phyloP scores from a whole-genome alignment of 2,329 filamentous ascomycete species.

The Aspergillus sp. region DNA sequence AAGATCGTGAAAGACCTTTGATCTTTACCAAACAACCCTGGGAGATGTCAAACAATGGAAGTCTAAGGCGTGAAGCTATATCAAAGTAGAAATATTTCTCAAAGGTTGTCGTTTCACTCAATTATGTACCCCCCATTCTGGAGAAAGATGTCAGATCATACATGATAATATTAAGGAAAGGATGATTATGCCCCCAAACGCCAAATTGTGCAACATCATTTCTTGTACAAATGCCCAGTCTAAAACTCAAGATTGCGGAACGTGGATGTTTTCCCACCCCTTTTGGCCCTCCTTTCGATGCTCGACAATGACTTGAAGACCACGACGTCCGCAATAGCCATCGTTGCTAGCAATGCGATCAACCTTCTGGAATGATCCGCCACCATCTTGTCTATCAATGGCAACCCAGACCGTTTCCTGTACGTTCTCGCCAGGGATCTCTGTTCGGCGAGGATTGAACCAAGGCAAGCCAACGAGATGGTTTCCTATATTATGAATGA shows the following conservation, averaged over 20 bases:
- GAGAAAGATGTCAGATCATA: no score
- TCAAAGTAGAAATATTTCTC: no score
- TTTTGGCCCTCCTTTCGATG: constrained; percentile 38
- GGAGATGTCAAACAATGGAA: no score
- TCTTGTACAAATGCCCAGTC: background rate
- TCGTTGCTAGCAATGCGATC: constrained; percentile 37
- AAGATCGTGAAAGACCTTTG: no score
- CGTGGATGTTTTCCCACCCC: constrained; percentile 40
- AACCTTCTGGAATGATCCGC: constrained; percentile 36
- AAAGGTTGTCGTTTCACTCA: no score
- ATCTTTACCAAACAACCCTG: no score
- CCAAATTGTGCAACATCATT: background rate
- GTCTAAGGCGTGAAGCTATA: no score
- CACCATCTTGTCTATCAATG: constrained; percentile 19
- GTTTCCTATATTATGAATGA: constrained; percentile 57
- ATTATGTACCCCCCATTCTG: no score
- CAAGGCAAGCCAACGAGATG: constrained; percentile 53
- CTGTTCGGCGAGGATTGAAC: constrained; percentile 56
- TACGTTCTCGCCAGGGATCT: constrained; percentile 51
- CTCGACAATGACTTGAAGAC: constrained; percentile 41
- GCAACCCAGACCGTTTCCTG: constrained; percentile 39
- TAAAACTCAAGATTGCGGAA: constrained; percentile 23
- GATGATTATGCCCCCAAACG: no score
- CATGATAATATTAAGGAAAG: no score
- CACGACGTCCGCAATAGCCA: constrained; percentile 41